Base-by-base conservation (phyloP, 176 grass and related monocot species). In the Hyparrhenia diplandra region DNA sequence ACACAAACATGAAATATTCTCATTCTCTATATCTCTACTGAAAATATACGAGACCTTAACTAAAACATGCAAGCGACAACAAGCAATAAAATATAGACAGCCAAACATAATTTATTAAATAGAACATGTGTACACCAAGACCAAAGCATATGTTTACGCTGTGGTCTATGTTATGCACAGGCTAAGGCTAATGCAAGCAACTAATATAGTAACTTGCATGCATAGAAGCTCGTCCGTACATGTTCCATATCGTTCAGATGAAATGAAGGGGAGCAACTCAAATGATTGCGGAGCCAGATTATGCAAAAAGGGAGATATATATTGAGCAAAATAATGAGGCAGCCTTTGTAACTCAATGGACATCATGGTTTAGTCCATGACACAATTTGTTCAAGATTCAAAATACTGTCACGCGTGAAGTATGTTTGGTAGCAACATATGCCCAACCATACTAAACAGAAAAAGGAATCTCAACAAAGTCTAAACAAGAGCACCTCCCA, bases 321-420 rank as follows among this genome's bases (percentile, higher is more conserved):
- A 30, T 63, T 63, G 10, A 65, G 29, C 66, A 37, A 41, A 42
- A 69, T 14, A 69, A 25, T 8, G 0, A 32, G 62, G 6, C 25
- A 16, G 23, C 39, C 67, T 71, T 13, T 45, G 40, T 43, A 43
- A 43, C 67, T 36, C 18, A 43, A 78, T 78, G 28, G 21, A 21
- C 74, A 79, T 71, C 70, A 35, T 21, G 13, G 18, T 49, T 37
- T 36, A 62, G 20, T 10, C 17, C 10, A 49, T 47, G 41, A 32
- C n/a, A 78, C 69, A 39, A 71, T 5, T 71, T 72, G 78, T 82
- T 82, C 36, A 82, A 47, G n/a, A 76, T 45, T 57, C 10, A 20
- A 67, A 40, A 40, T 58, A 70, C 10, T 42, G 61, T 75, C 64
- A 80, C 39, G 10, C 2, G 16, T 34, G 34, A 54, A 35, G 9